phyloP scores from a whole-genome alignment of 2,329 filamentous ascomycete genomes.

The Conoideocrella luteorostrata region DNA sequence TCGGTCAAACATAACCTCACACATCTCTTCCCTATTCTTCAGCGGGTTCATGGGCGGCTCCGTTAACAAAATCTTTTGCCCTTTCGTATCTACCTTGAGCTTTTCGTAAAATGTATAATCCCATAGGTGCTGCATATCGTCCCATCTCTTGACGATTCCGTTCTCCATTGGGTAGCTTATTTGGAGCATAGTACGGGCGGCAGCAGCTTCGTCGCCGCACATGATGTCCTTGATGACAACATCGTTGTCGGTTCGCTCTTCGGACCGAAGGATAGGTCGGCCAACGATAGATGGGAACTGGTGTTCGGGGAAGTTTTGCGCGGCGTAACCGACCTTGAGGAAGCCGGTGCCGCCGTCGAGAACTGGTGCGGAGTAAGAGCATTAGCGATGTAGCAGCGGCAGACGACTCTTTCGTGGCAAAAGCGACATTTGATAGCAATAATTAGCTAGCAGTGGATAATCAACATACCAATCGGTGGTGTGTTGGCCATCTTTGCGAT shows the following conservation, averaged over 20 bases:
- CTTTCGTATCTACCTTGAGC: slow-evolving; percentile 83
- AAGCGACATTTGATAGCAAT: too few relatives aligned
- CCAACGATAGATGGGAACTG: slow-evolving; percentile 98
- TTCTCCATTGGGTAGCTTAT: slow-evolving; percentile 99
- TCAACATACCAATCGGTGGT: slow-evolving; percentile 47
- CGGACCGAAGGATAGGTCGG: slow-evolving; percentile 91
- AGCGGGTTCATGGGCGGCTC: slow-evolving; percentile 98
- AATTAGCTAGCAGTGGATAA: slow-evolving; percentile 17
- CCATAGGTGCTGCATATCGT: slow-evolving; percentile 99
- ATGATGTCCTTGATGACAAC: slow-evolving; percentile 93
- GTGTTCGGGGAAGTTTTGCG: slow-evolving; percentile 98
- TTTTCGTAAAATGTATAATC: slow-evolving; percentile 98
- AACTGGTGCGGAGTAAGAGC: slow-evolving; percentile 47
- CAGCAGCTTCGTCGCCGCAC: slow-evolving; percentile 97
- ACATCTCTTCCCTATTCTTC: slow-evolving; percentile 96
- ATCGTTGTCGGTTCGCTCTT: slow-evolving; percentile 64
- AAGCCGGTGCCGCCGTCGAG: slow-evolving; percentile 99
- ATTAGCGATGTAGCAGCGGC: slow-evolving; percentile 9
- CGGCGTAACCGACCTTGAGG: slow-evolving; percentile 98
- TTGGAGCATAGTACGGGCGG: slow-evolving; percentile 93
- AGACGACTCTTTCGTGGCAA: too few relatives aligned
- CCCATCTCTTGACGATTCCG: slow-evolving; percentile 98
- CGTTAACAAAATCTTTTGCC: slow-evolving; percentile 94
- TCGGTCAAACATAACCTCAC: slow-evolving; percentile 97
- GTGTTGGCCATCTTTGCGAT: slow-evolving; percentile 41